phyloP scores from a whole-genome alignment of 2,329 filamentous ascomycete genomes.

The Mycogone perniciosa region DNA sequence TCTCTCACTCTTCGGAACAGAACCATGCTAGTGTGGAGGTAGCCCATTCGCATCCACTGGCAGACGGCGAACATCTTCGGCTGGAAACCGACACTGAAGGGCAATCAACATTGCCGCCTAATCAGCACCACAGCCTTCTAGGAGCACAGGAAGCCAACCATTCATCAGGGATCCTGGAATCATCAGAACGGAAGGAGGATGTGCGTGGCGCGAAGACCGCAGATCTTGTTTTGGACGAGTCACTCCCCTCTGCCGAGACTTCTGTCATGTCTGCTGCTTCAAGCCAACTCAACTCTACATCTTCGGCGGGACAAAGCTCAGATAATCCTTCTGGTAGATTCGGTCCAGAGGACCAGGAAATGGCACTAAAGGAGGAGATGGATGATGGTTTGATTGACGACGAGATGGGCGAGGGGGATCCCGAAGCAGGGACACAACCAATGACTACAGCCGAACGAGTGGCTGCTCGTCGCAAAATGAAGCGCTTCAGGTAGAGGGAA shows the following conservation, averaged over 20 bases:
- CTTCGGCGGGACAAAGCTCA: neutral
- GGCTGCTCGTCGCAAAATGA: slow-evolving; percentile 61
- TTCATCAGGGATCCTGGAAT: slow-evolving; percentile 17
- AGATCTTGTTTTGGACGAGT: slow-evolving; percentile 12
- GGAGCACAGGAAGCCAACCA: slow-evolving; percentile 36
- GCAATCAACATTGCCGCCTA: slow-evolving; percentile 32
- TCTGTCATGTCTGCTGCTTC: slow-evolving; percentile 33
- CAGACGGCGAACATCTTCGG: slow-evolving; percentile 33
- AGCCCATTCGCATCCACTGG: slow-evolving; percentile 23
- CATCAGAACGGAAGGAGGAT: slow-evolving; percentile 8
- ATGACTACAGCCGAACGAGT: slow-evolving; percentile 52
- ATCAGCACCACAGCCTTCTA: slow-evolving; percentile 31
- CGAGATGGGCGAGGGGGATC: slow-evolving; percentile 43
- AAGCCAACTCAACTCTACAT: slow-evolving; percentile 33
- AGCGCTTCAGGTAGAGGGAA: slow-evolving; percentile 63
- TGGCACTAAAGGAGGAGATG: slow-evolving; percentile 34
- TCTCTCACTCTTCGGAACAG: slow-evolving; percentile 40
- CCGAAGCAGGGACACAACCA: slow-evolving; percentile 29
- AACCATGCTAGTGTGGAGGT: slow-evolving; percentile 24
- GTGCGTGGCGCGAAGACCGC: slow-evolving; percentile 4
- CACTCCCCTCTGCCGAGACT: slow-evolving; percentile 34
- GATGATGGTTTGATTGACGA: slow-evolving; percentile 52
- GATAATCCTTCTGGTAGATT: slow-evolving; percentile 1
- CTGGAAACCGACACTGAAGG: slow-evolving; percentile 64
- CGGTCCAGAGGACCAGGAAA: slow-evolving; percentile 6